A percentile compares a stretch with the other conserved stretches of the same genome.
These are phyloP conservation scores for Lichina pygmaea DNA, from an alignment of 495 filamentous ascomycete genomes.

Conservation along the genomic window DNA sequence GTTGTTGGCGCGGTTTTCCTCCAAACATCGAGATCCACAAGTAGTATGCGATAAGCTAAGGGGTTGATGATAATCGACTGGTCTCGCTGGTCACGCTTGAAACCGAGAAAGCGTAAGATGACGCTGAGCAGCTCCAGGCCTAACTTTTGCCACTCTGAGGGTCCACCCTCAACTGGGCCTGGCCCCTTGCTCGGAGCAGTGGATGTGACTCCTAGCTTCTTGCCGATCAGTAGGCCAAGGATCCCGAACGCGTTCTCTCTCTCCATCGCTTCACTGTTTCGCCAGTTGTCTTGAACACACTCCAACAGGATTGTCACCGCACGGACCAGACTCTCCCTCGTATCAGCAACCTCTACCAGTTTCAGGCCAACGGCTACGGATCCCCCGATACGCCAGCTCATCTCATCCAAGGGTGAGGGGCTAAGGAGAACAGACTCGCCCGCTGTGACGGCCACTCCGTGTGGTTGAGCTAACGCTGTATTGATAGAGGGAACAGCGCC, in stretches of 20 bases:
- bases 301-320: constrained; percentile 64
- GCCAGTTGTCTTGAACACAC: constrained; percentile 68
- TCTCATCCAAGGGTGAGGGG: constrained; percentile 66
- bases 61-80: constrained; percentile 88
- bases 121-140: constrained; percentile 43
- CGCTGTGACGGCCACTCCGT: constrained; percentile 56
- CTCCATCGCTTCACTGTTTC: constrained; percentile 97
- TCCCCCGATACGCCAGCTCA: constrained; percentile 74
- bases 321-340: constrained; percentile 37
- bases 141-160: constrained; percentile 14
- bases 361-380: constrained; percentile 65
- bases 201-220: constrained; percentile 34
- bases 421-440: constrained; percentile 63
- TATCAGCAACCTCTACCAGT: constrained; percentile 47
- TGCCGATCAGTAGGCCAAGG: constrained; percentile 47
- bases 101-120: constrained; percentile 70
- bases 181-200: constrained; percentile 3
- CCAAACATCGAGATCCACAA: constrained; percentile 87
- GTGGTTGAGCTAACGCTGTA: constrained; percentile 49
- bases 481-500: constrained; percentile 70
- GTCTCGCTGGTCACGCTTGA: constrained; percentile 43
- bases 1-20: constrained; percentile 42
- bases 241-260: constrained; percentile 81
- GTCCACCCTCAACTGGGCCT: background rate
- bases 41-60: constrained; percentile 66